Evolutionary conservation across 2,329 filamentous ascomycete species (phyloP), one percentile per base, ranked within the genome.

Genomic region (Cyphellophora europaea): DNA sequence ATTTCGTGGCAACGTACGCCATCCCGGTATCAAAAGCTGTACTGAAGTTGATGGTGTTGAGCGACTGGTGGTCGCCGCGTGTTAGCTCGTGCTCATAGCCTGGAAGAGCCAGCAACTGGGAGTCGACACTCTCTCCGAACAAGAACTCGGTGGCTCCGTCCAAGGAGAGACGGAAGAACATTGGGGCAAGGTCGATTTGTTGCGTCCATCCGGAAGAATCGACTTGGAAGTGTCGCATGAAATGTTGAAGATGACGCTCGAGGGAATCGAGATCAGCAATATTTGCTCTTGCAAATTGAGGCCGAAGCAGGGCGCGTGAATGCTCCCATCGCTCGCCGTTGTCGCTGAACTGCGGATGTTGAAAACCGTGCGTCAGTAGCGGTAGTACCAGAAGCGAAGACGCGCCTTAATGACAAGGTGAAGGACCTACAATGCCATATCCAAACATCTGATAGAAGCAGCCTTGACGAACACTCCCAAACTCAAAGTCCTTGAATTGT

Each of bases 271-370:
- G 62, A 56, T 94, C 84, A 43, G 79, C 81, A 25, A 94, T 74
- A 13, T 87, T 81, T 51, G 91, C 82, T 49, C 81, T 82, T 52
- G 86, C 77, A 58, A 94, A 94, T 51, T 93, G 85, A 0, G 88
- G 87, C 3, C 87, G 71, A 42, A 95, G 77, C 38, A 94, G 66
- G 44, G 84, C 78, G 11, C 88, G 72, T 33, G 79, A 87, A 27
- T 47, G 46, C 14, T 39, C 32, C 87, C 87, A 30, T 12, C 16
- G 4, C 3, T 4, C 3, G 5, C 28, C 28, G 6, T 30, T 12
- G 11, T 12, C 28, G 11, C n/a, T 13, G 10, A 30, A 30, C n/a
- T 5, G 3, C 23, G n/a, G n/a, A n/a, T n/a, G n/a, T n/a, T n/a
- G n/a, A n/a, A n/a, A n/a, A n/a, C n/a, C n/a, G n/a, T n/a, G n/a